Base-by-base conservation (phyloP, 495 filamentous ascomycete species). In the Neurospora sp. region DNA sequence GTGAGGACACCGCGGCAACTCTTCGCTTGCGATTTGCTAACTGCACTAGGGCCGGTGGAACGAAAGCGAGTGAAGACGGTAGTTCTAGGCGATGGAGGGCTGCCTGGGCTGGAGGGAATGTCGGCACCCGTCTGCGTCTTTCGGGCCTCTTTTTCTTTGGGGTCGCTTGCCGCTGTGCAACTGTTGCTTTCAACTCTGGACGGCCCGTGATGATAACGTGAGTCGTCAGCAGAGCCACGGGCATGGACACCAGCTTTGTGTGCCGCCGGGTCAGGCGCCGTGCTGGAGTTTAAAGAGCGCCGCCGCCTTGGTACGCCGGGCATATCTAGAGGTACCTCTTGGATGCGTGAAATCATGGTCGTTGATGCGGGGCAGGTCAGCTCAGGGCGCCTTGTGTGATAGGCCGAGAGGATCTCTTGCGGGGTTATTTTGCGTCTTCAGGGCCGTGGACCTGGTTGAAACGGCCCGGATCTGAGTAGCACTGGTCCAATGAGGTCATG, bases 401-500 rank as follows among this genome's bases (percentile, higher is more conserved):
- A 70, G 72, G 77, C 71, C 45, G 31, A 70, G 70, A 44, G 12
- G n/a, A 35, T 3, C 14, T 35, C 39, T 44, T 71, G 39, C 68
- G 76, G 76, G 74, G n/a, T 31, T n/a, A 71, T 41, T 68, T 74
- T 73, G 73, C 70, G 72, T 68, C 12, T 71, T 75, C 38, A 47
- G 38, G 4, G 22, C 68, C 35, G 45, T 69, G 53, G 53, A 61
- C 74, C 44, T 71, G 71, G 68, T 71, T 40, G 40, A 80, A 77
- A 80, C 78, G 78, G 78, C 71, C 77, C 78, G 77, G 73, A 73
- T 80, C 70, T 70, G 77, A 70, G 73, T 71, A 44, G 68, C 72
- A 73, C 69, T 73, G 68, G 69, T 74, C 75, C 75, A 75, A 73
- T 74, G 47, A 76, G 71, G 73, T 76, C 75, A 74, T 76, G 47